Percentiles rank a stretch among this genome's conserved stretches.
Evolutionary conservation across 495 filamentous ascomycete species (phyloP).

Genomic region (Neurospora sp.): DNA sequence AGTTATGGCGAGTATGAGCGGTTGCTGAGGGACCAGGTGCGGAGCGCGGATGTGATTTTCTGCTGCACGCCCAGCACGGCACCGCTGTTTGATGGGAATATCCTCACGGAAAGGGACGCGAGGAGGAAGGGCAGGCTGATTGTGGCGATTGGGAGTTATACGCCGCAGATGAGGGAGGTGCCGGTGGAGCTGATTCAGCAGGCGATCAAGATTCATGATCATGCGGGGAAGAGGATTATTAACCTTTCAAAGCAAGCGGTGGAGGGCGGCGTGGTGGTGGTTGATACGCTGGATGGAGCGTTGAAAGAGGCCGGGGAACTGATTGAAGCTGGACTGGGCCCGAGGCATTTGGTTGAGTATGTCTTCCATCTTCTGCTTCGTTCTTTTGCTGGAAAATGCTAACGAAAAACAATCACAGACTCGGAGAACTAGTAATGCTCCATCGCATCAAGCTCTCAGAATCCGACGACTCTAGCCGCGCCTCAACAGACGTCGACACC

Average conservation of each 20-base stretch:
- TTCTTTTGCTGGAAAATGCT: conserved; percentile 1
- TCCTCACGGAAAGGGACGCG: conserved; percentile 57
- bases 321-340: conserved; percentile 60
- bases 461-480: neutral
- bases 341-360: conserved; percentile 67
- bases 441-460: conserved; percentile 19
- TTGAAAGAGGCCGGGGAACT: conserved; percentile 84
- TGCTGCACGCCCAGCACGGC: conserved; percentile 47
- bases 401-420: conserved; percentile 17
- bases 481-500: neutral
- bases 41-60: conserved; percentile 67
- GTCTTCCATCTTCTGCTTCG: conserved; percentile 4
- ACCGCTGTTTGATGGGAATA: conserved; percentile 38
- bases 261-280: conserved; percentile 72
- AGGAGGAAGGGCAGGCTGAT: conserved; percentile 68
- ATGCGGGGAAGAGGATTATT: conserved; percentile 53
- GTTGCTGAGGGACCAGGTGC: conserved; percentile 55
- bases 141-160: conserved; percentile 75
- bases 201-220: conserved; percentile 45
- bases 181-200: conserved; percentile 63
- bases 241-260: conserved; percentile 23
- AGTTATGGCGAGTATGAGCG: conserved; percentile 61
- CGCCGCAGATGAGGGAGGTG: conserved; percentile 75
- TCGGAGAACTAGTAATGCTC: conserved; percentile 69
- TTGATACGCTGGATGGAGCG: conserved; percentile 72